Evolutionary conservation across 192 early-diverging fungal species (phyloP).

Genomic region (Podila epigama): DNA sequence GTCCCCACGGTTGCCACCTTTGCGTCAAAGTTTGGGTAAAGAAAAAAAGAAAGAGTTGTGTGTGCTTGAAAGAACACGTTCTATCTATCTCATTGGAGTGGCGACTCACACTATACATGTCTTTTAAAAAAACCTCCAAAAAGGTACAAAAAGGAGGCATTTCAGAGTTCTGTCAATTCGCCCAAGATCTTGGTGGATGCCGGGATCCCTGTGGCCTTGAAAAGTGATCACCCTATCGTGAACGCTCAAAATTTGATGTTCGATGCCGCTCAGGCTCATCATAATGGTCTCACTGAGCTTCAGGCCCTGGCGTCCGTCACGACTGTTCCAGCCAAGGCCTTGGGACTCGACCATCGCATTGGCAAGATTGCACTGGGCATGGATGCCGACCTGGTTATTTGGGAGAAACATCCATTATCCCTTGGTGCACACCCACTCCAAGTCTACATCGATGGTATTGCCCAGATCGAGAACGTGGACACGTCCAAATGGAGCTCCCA

Average conservation of each 20-base stretch:
- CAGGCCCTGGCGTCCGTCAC: slow-evolving; percentile 69
- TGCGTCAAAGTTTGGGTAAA: slow-evolving; percentile 56
- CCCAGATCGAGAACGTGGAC: slow-evolving; percentile 41
- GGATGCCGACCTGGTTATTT: slow-evolving; percentile 83
- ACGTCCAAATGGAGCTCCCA: neutral
- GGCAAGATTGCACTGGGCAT: slow-evolving; percentile 67
- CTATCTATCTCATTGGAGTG: neutral
- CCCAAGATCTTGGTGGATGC: slow-evolving; percentile 66
- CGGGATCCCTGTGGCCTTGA: slow-evolving; percentile 74
- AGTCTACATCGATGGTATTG: slow-evolving; percentile 75
- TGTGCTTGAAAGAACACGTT: neutral
- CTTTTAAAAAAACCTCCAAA: neutral
- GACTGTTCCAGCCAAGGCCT: slow-evolving; percentile 66
- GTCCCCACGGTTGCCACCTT: slow-evolving; percentile 75
- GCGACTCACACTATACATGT: neutral
- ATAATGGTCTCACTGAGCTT: slow-evolving; percentile 69
- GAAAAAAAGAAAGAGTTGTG: neutral
- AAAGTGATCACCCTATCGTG: slow-evolving; percentile 77
- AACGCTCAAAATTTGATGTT: slow-evolving; percentile 74
- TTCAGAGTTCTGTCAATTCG: slow-evolving; percentile 58
- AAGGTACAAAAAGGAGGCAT: slow-evolving; percentile 76
- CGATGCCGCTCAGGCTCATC: slow-evolving; percentile 72
- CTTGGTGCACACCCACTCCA: slow-evolving; percentile 76
- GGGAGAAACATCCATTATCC: slow-evolving; percentile 71
- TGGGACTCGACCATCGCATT: slow-evolving; percentile 75